These are phyloP conservation scores for Prunella vulgaris DNA, from an alignment of 257 asterid species.

Conservation along the genomic window DNA sequence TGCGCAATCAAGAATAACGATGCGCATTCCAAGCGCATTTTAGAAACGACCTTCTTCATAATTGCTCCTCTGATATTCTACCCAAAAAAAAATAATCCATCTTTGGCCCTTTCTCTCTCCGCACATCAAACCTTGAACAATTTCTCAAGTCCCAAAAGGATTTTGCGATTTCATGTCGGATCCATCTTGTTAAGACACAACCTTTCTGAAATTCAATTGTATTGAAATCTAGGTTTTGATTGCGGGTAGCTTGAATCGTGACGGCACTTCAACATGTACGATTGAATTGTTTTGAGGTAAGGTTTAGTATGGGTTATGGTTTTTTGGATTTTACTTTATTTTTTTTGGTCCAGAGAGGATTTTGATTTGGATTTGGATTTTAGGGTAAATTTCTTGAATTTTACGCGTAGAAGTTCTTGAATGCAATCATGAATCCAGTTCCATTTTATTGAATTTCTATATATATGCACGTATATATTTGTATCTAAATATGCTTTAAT, in stretches of 20 bases:
- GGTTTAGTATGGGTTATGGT: slow-evolving; percentile 18
- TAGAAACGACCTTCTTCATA: slow-evolving; percentile 26
- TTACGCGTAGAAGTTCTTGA: background rate
- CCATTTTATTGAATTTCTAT: background rate
- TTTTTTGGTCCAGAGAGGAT: slow-evolving; percentile 16
- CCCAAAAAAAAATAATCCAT: slow-evolving; percentile 17
- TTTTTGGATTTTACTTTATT: background rate
- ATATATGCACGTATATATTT: background rate
- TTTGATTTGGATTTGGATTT: slow-evolving; percentile 6
- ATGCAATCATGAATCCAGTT: background rate
- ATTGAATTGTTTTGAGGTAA: slow-evolving; percentile 27
- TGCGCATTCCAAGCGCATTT: slow-evolving; percentile 28
- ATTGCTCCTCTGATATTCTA: slow-evolving; percentile 10
- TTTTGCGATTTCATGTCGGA: slow-evolving; percentile 13
- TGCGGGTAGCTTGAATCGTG: slow-evolving; percentile 14
- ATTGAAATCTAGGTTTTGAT: background rate
- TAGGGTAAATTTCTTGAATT: slow-evolving; percentile 5
- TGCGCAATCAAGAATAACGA: slow-evolving; percentile 8
- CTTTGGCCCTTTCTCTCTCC: slow-evolving; percentile 22
- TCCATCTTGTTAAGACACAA: background rate
- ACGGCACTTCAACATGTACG: slow-evolving; percentile 11
- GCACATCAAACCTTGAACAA: slow-evolving; percentile 4
- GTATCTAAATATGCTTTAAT: background rate
- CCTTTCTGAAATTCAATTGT: background rate
- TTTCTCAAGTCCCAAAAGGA: slow-evolving; percentile 7